Percentiles rank a stretch among this genome's conserved stretches.
phyloP scores from a whole-genome alignment of 768 basidiomycete genomes.

The Rhizopogon vulgaris region DNA sequence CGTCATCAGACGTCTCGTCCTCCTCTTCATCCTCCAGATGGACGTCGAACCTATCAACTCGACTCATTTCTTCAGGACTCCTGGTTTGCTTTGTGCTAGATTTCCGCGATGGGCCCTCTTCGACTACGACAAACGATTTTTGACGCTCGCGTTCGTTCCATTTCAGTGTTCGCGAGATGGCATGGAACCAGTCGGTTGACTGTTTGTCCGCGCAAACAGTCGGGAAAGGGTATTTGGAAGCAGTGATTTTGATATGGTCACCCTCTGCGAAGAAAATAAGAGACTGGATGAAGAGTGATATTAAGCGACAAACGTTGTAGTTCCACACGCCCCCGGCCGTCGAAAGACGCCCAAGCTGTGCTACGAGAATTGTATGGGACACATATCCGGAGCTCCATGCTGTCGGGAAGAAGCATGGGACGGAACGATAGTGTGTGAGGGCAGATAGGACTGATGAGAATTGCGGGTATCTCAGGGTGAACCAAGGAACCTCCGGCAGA shows the following conservation, averaged over 20 bases:
- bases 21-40: conserved; percentile 41
- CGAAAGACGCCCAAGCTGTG: conserved; percentile 98
- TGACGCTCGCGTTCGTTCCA: conserved; percentile 99
- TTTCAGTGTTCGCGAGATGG: conserved; percentile 93
- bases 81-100: conserved; percentile 17
- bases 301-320: conserved; percentile 68
- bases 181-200: conserved; percentile 97
- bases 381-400: conserved; percentile 96
- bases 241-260: conserved; percentile 97
- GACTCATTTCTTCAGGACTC: conserved; percentile 5
- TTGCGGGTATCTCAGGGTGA: conserved; percentile 94
- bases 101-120: conserved; percentile 64
- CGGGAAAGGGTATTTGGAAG: conserved; percentile 96
- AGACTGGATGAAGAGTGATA: neutral
- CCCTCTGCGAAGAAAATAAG: conserved; percentile 59
- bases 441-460: conserved; percentile 95
- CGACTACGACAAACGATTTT: conserved; percentile 97
- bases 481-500: conserved; percentile 97
- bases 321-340: conserved; percentile 94
- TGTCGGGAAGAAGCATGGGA: conserved; percentile 97
- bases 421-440: conserved; percentile 98
- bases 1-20: conserved; percentile 47
- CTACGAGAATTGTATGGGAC: conserved; percentile 99
- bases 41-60: conserved; percentile 25
- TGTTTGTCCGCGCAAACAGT: conserved; percentile 98